Evolutionary conservation across 2,329 filamentous ascomycete genomes (phyloP), one percentile per base, ranked within the genome.

Genomic region (Neurospora sp.): DNA sequence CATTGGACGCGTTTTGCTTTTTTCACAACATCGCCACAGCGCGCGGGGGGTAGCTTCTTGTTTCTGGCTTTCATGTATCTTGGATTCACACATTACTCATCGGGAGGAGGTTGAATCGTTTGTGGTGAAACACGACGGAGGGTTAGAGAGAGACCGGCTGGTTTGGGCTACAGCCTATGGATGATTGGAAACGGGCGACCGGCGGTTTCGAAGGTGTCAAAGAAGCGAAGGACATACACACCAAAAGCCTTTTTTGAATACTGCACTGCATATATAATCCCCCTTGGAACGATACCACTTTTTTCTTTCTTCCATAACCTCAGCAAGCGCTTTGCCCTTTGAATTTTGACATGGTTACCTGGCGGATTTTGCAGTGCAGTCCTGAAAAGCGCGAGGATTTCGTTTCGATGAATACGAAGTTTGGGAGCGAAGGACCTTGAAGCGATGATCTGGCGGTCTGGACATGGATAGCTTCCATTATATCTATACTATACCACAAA

Each of bases 1-100:
- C 71, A 71, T 74, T 73, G 69, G 72, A 62, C 52, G 23, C 52
- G 52, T 62, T 62, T 62, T 62, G 52, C 52, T 62, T 28, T 62
- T 62, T 62, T 62, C 52, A 62, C 52, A 62, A 62, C 52, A 62
- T 62, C 52, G 52, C 52, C 52, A 62, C 52, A 62, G 52, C 52
- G 52, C 52, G 52, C 52, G 28, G 52, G 52, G 28, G 28, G 15
- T 36, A 62, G 52, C 52, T 62, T 62, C 52, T 62, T 62, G 52
- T 62, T 62, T 62, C 52, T 62, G 52, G 52, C 52, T 62, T 62
- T 62, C 52, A 36, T 62, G 52, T 62, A 62, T 33, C 52, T 33
- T 62, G 52, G 28, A 62, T 62, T 62, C 28, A 33, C 52, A 62
- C 15, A 62, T 62, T 4, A 17, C 52, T 62, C 52, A 62, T 62